Evolutionary conservation across 305 asterid genomes (phyloP).

Genomic region (Ruellia speciosa): DNA sequence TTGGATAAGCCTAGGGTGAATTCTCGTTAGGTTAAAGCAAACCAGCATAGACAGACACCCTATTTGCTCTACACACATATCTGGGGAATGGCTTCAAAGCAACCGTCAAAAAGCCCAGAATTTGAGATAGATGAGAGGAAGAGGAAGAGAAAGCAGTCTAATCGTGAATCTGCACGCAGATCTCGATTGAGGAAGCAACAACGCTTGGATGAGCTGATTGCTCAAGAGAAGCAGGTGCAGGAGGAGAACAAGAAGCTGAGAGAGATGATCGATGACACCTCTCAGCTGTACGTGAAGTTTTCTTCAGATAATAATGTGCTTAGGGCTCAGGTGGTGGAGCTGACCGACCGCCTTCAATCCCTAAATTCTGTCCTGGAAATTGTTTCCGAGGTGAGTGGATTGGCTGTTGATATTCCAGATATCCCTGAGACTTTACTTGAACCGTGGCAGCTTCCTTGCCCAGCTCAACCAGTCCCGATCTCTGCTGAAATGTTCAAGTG

Average conservation of each 20-base stretch:
- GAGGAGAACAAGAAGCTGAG: slow-evolving; percentile 25
- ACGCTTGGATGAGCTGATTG: slow-evolving; percentile 33
- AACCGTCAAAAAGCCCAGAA: not conserved
- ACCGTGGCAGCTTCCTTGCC: slow-evolving; percentile 11
- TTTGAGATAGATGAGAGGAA: not conserved
- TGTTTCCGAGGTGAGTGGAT: slow-evolving; percentile 8
- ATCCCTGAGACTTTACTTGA: slow-evolving; percentile 1
- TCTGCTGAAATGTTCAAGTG: slow-evolving; percentile 1
- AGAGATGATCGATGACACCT: slow-evolving; percentile 32
- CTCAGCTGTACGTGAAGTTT: slow-evolving; percentile 23
- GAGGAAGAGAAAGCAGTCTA: slow-evolving; percentile 35
- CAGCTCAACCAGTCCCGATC: not conserved
- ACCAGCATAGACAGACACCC: not conserved
- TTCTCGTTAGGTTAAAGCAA: not conserved
- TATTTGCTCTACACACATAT: not conserved
- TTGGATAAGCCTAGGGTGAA: not conserved
- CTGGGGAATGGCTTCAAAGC: slow-evolving; percentile 1
- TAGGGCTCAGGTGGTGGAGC: slow-evolving; percentile 36
- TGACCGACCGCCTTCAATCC: slow-evolving; percentile 28
- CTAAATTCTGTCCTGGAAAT: slow-evolving; percentile 6
- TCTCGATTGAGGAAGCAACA: slow-evolving; percentile 53
- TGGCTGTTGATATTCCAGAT: slow-evolving; percentile 5
- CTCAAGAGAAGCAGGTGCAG: slow-evolving; percentile 31
- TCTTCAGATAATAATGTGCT: slow-evolving; percentile 38
- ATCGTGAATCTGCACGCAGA: slow-evolving; percentile 49